phyloP scores from a whole-genome alignment of 805 yeast species.

The Yarrowia hollandica region DNA sequence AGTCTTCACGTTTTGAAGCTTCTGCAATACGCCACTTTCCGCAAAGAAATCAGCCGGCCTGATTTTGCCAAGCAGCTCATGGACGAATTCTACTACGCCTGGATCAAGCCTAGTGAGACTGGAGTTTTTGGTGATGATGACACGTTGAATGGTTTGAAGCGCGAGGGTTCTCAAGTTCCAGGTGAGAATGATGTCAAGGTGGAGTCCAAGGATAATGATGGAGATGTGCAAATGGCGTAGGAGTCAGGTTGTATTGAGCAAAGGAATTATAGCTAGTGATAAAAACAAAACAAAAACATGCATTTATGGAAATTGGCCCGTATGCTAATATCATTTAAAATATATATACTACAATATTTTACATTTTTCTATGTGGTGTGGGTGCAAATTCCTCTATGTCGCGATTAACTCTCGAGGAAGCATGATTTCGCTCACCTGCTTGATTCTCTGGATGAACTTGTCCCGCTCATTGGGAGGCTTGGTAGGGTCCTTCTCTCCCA shows the following conservation, averaged over 20 bases:
- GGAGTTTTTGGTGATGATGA: constrained; percentile 16
- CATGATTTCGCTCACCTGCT: constrained; percentile 24
- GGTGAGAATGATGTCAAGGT: background rate
- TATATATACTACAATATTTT: constrained; percentile 8
- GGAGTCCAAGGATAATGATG: constrained; percentile 14
- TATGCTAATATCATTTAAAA: background rate
- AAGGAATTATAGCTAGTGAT: too few relatives aligned
- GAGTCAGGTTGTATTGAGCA: too few relatives aligned
- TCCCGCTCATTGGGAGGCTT: constrained; percentile 28
- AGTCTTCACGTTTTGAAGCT: constrained; percentile 78
- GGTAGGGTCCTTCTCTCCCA: constrained; percentile 28
- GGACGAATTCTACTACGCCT: constrained; percentile 46
- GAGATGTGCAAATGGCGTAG: constrained; percentile 11
- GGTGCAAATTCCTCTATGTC: too few relatives aligned
- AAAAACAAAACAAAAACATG: background rate
- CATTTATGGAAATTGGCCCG: too few relatives aligned
- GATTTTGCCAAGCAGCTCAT: constrained; percentile 47
- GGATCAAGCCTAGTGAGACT: constrained; percentile 38
- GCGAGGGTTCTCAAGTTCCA: background rate
- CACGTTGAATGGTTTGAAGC: background rate
- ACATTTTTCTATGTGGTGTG: background rate
- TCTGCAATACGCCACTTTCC: constrained; percentile 45
- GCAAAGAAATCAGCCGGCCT: constrained; percentile 44
- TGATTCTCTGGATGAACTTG: constrained; percentile 26
- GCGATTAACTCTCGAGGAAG: constrained; percentile 25